Evolutionary conservation across 306 rosid genomes (phyloP), one percentile per base, ranked within the genome.

Genomic region (Castanea sativa): DNA sequence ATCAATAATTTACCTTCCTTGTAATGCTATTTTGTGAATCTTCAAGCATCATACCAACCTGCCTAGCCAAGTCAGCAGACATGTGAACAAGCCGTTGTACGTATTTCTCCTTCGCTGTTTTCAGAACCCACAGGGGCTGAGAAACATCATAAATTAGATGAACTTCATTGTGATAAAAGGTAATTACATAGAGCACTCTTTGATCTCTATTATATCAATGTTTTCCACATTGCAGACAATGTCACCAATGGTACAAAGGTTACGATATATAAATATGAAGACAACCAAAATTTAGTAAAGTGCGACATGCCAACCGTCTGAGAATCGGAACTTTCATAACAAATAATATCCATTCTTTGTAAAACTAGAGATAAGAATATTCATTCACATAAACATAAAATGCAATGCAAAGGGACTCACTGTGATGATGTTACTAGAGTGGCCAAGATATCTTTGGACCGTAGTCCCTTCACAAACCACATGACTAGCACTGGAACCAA

Each of bases 71-170:
- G 85, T 96, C 94, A 41, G 89, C 88, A 72, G 97, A 96, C 89
- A 93, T 82, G 77, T 90, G 96, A 85, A 96, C 88, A 65, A 96
- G 94, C 88, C 96, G 86, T 82, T 85, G 97, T 69, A 81, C 78
- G 73, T 65, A 73, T 83, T 90, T 96, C 85, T 93, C 97, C 85
- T 91, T 87, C n/a, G 92, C 96, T 76, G 97, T 91, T 87, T 96
- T 93, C 86, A 96, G 87, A 83, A 93, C 85, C 99, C 99, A 96
- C 16, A 87, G 91, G 56, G 98, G 99, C 99, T 96, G 97, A 79
- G 81, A 84, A 78, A 88, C 75, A 81, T 69, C 82, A 87, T 78
- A 83, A 59, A 74, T 79, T 71, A 85, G 71, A 88, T 64, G 16
- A 89, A 76, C 64, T 78, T 79, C 80, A 87, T 21, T 18, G 55